Evolutionary conservation across 75 land plant species (phyloP).

Genomic region (Chamaecyparis obtusa): DNA sequence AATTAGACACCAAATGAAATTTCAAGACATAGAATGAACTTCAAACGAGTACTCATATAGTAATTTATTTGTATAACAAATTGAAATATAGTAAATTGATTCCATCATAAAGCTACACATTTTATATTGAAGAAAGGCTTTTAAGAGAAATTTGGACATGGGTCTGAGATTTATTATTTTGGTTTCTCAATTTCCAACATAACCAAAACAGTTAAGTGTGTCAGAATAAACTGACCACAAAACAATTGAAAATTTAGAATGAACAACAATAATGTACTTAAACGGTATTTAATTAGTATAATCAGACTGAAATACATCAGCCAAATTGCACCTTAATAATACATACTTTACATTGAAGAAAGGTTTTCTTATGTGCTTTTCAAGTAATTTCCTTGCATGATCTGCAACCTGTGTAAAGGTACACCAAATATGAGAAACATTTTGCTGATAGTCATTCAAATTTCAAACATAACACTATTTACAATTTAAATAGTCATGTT

Average conservation of each 20-base stretch:
- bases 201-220: not conserved
- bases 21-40: not conserved
- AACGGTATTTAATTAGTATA: not conserved
- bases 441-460: not conserved
- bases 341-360: conserved; percentile 75
- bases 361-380: conserved; percentile 79
- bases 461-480: not conserved
- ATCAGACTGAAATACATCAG: not conserved
- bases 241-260: not conserved
- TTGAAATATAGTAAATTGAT: not conserved
- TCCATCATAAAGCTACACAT: conserved; percentile 23
- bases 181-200: not conserved
- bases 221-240: not conserved
- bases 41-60: not conserved
- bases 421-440: not conserved
- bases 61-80: not conserved
- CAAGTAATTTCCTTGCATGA: conserved; percentile 94
- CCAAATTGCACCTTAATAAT: not conserved
- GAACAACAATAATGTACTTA: not conserved
- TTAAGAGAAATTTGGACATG: conserved; percentile 4
- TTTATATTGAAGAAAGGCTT: conserved; percentile 76
- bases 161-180: not conserved
- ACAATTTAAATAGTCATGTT: not conserved
- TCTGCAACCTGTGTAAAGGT: conserved; percentile 71
- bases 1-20: not conserved